Conservation (phyloP, 2,329 filamentous ascomycete species). For the Plenodomus lindquistii region DNA sequence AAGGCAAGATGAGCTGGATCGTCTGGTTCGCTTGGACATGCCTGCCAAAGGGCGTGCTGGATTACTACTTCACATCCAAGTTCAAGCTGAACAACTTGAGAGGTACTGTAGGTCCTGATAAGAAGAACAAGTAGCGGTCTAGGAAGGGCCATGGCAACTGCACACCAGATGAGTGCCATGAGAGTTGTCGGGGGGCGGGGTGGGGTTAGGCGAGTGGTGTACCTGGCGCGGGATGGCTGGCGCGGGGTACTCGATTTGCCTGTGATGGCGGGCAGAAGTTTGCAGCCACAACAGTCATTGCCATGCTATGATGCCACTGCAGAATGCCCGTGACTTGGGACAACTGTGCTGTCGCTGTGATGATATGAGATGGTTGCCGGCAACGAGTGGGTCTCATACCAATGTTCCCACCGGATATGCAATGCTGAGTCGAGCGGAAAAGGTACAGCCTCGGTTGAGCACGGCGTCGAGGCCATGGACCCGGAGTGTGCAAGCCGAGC, state of each 20-base stretch:
- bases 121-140: conserved; percentile 25
- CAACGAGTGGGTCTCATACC: background rate
- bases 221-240: background rate
- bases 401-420: background rate
- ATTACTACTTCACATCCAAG: conserved; percentile 53
- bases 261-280: background rate
- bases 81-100: conserved; percentile 56
- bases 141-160: background rate
- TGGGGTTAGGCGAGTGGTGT: background rate
- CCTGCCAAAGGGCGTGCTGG: conserved; percentile 50
- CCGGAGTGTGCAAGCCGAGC: conserved; percentile 33
- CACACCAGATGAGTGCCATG: background rate
- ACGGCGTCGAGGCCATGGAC: conserved; percentile 29
- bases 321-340: background rate
- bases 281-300: background rate
- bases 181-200: background rate
- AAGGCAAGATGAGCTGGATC: conserved; percentile 55
- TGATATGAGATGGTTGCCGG: background rate
- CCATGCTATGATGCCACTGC: background rate
- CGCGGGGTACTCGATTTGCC: background rate
- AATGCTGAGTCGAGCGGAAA: conserved; percentile 6
- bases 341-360: background rate
- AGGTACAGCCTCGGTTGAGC: conserved; percentile 36
- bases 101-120: conserved; percentile 35
- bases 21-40: conserved; percentile 56